Conservation (phyloP, 768 basidiomycete genomes). For the Amanita inopinata region DNA sequence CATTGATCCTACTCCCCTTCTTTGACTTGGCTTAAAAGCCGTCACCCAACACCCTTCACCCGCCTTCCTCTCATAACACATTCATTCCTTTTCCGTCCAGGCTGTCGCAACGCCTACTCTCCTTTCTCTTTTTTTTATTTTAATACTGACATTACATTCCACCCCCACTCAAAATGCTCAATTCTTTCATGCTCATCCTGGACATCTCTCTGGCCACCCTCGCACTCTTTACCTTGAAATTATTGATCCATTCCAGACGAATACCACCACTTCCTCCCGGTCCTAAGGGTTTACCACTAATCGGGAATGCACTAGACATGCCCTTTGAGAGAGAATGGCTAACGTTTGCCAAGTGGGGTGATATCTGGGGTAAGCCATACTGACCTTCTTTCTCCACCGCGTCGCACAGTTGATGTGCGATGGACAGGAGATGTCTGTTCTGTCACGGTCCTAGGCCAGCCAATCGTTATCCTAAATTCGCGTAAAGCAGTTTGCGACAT, state of each 20-base stretch:
- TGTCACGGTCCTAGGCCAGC: conserved; percentile 49
- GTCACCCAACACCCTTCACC: conserved; percentile 6
- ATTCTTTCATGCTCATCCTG: conserved; percentile 18
- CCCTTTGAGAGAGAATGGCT: conserved; percentile 40
- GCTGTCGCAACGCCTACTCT: conserved; percentile 1
- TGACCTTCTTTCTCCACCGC: neutral
- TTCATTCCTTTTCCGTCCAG: conserved; percentile 17
- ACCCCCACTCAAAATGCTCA: too few species aligned
- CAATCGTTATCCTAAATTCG: conserved; percentile 47
- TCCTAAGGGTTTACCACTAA: conserved; percentile 40
- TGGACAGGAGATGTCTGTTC: conserved; percentile 49
- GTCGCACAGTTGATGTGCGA: neutral
- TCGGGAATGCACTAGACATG: conserved; percentile 48
- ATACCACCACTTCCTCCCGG: conserved; percentile 35
- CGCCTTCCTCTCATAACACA: neutral
- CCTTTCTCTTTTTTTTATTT: conserved; percentile 13
- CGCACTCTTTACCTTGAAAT: conserved; percentile 25
- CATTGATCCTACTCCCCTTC: conserved; percentile 25
- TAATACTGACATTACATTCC: too few species aligned
- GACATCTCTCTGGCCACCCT: conserved; percentile 25
- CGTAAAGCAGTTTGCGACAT: conserved; percentile 41
- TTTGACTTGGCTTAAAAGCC: conserved; percentile 28
- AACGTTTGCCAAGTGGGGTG: conserved; percentile 42
- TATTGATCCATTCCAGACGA: conserved; percentile 17
- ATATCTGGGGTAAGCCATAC: conserved; percentile 34